Percentiles rank a stretch among this genome's conserved stretches.
phyloP scores from a whole-genome alignment of 192 early-diverging fungal species.

The Kappamyces sp. region DNA sequence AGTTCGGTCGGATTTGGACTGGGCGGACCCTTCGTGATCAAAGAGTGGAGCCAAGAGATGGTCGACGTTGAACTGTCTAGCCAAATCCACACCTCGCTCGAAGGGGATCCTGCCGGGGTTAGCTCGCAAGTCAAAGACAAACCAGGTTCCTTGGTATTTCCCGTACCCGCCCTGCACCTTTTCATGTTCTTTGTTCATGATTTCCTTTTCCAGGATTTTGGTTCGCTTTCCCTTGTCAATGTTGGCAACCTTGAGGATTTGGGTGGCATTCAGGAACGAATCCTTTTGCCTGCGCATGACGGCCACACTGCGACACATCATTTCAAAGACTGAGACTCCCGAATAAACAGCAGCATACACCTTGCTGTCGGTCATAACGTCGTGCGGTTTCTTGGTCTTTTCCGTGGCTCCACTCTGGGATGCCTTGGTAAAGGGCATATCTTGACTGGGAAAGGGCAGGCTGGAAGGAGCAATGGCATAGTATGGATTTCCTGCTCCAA shows the following conservation, averaged over 20 bases:
- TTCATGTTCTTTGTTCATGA: conserved; percentile 81
- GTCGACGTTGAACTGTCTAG: conserved; percentile 73
- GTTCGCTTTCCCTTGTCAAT: conserved; percentile 90
- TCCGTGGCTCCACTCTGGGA: not conserved
- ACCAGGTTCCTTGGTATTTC: conserved; percentile 93
- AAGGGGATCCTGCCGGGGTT: conserved; percentile 71
- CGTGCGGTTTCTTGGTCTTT: conserved; percentile 7
- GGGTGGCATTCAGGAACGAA: conserved; percentile 93
- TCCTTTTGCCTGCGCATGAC: conserved; percentile 75
- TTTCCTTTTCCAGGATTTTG: conserved; percentile 88
- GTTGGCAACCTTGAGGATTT: conserved; percentile 94
- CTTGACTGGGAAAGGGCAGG: not conserved
- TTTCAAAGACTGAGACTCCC: conserved; percentile 92
- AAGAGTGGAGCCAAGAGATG: conserved; percentile 68
- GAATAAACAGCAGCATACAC: conserved; percentile 89
- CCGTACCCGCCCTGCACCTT: conserved; percentile 99
- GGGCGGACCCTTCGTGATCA: conserved; percentile 65
- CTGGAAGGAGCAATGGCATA: not conserved
- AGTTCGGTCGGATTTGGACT: conserved; percentile 43
- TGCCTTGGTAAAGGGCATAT: not conserved
- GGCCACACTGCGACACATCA: conserved; percentile 67
- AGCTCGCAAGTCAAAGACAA: conserved; percentile 31
- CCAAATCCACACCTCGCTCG: conserved; percentile 71
- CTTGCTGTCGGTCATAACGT: not conserved
- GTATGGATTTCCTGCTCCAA: not conserved